These are phyloP conservation scores for Cyclotella kingstonii DNA, from an alignment of 108 stramenopile species.

Conservation along the genomic window DNA sequence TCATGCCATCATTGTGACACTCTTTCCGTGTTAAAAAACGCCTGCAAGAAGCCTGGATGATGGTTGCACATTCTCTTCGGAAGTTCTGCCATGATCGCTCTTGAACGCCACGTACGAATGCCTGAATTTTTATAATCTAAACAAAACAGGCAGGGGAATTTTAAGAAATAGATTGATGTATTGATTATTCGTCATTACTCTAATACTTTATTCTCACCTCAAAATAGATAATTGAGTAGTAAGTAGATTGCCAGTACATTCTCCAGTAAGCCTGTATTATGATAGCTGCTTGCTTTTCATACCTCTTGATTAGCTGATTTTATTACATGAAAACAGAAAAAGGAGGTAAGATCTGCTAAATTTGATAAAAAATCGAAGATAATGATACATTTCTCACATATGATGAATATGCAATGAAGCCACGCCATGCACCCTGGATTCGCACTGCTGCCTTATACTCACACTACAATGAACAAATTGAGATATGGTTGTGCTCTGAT, in stretches of 20 bases:
- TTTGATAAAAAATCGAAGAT: no score
- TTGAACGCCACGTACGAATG: slow-evolving; percentile 58
- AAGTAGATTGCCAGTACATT: slow-evolving; percentile 64
- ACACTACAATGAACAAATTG: not conserved
- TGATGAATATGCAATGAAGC: slow-evolving; percentile 26
- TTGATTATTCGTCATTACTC: no score
- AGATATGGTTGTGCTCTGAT: no score
- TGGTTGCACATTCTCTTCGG: slow-evolving; percentile 62
- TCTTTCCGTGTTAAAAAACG: slow-evolving; percentile 51
- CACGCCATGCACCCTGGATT: slow-evolving; percentile 45
- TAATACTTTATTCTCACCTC: no score
- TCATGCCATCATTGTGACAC: slow-evolving; percentile 33
- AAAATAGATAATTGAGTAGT: slow-evolving; percentile 58
- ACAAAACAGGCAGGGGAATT: slow-evolving; percentile 14
- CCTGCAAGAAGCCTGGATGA: slow-evolving; percentile 67
- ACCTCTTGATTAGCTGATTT: slow-evolving; percentile 18
- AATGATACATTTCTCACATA: no score
- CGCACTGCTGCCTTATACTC: slow-evolving; percentile 18
- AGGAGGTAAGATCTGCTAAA: no score
- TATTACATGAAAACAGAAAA: no score
- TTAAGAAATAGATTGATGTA: not conserved
- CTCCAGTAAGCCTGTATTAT: slow-evolving; percentile 68
- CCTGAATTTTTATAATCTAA: slow-evolving; percentile 66
- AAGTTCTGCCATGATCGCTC: slow-evolving; percentile 46
- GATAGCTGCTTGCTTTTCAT: slow-evolving; percentile 49